Base-by-base conservation (phyloP, 345 rosid genomes). In the Salix purpurea region DNA sequence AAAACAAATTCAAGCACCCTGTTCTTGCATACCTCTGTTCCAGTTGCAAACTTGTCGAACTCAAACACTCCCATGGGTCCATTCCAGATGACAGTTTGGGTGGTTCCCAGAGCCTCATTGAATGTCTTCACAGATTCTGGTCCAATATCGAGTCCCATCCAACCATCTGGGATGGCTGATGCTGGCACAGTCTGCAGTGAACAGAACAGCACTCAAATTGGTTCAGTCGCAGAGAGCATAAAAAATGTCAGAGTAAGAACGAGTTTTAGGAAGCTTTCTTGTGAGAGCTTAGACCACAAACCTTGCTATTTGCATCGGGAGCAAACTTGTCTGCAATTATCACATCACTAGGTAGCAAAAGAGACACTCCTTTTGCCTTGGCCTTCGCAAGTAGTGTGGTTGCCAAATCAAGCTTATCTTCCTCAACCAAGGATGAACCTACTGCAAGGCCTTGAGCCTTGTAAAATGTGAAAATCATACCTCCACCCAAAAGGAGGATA, bases 11-110 rank as follows among this genome's bases (percentile, higher is more conserved):
- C 21, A 16, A 39, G 70, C 13, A 37, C 32, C 39, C 65, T 24
- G 23, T 56, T 32, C 14, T 48, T 2, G 32, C 60, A 56, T 82
- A 82, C 84, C 84, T 78, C 84, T 67, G 97, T 94, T 81, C 98
- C 98, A 79, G 75, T 81, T 2, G 97, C 97, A 70, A 94, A 94
- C 86, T 94, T 90, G 0, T 88, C 93, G 77, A 88, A 94, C 77
- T 94, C 98, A 75, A 94, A 94, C 83, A 91, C 98, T 78, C 97
- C 98, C 98, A 94, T 94, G 15, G 98, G 98, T 80, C 98, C 97
- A 36, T 92, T 94, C 98, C 98, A 94, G 89, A 94, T 94, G 71
- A 94, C 84, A 58, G 98, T 94, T 80, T 94, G 69, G 83, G 97
- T 90, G 37, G 95, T 87, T 72, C 85, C 98, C 80, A 94, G 71